Percentiles rank a stretch among this genome's conserved stretches.
These are phyloP conservation scores for Limonomyces culmigenus DNA, from an alignment of 1,284 basidiomycete genomes.

Conservation along the genomic window DNA sequence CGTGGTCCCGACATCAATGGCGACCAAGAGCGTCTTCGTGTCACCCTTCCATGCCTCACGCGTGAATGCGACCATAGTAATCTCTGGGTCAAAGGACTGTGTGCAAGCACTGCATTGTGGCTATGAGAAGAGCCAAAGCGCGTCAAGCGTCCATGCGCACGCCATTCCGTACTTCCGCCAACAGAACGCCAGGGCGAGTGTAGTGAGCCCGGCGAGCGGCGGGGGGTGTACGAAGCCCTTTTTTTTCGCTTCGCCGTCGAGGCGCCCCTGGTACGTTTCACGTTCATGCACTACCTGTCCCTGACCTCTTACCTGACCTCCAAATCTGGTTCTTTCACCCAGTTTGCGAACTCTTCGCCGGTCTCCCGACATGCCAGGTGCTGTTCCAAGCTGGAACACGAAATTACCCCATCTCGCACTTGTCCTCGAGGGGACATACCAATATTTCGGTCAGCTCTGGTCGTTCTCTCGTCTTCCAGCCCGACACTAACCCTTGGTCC, in stretches of 20 bases:
- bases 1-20: conserved; percentile 62
- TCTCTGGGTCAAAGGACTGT: too few species aligned
- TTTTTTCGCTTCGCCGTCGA: conserved; percentile 93
- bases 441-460: conserved; percentile 45
- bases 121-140: too few species aligned
- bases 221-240: conserved; percentile 96
- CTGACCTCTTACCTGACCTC: not conserved
- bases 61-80: conserved; percentile 30
- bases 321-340: conserved; percentile 97
- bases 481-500: conserved; percentile 3
- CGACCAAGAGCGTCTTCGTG: conserved; percentile 47
- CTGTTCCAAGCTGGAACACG: conserved; percentile 67
- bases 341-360: conserved; percentile 69
- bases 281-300: not conserved
- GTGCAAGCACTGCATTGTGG: too few species aligned
- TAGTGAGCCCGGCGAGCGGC: conserved; percentile 64
- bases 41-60: conserved; percentile 55
- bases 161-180: conserved; percentile 81
- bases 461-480: not conserved
- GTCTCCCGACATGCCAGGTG: conserved; percentile 84
- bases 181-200: conserved; percentile 89
- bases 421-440: conserved; percentile 94
- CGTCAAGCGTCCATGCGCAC: conserved; percentile 96
- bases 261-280: conserved; percentile 55
- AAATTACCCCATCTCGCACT: conserved; percentile 73